phyloP scores from a whole-genome alignment of 2,329 filamentous ascomycete species.

The Nakataea oryzae region DNA sequence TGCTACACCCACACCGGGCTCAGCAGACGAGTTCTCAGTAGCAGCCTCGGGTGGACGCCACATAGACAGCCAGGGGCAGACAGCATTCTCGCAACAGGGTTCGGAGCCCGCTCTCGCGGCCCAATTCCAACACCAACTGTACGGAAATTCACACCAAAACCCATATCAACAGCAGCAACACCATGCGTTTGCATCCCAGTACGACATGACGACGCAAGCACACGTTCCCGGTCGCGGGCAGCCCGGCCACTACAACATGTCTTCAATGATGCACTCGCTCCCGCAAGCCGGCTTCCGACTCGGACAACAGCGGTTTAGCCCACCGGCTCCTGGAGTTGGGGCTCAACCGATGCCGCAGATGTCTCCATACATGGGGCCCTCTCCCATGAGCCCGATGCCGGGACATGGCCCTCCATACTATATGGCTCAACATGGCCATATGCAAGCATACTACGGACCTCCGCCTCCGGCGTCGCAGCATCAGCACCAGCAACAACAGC shows the following conservation, averaged over 20 bases:
- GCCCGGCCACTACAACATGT: slow-evolving; percentile 31
- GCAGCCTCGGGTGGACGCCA: not conserved
- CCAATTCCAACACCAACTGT: not conserved
- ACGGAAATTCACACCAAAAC: not conserved
- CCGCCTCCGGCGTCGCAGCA: slow-evolving; percentile 26
- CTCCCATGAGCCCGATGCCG: slow-evolving; percentile 15
- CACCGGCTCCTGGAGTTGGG: slow-evolving; percentile 26
- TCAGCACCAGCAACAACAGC: not conserved
- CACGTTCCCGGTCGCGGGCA: not conserved
- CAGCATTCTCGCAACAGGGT: not conserved
- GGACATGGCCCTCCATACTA: slow-evolving; percentile 34
- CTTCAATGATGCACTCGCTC: slow-evolving; percentile 29
- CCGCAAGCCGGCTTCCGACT: slow-evolving; percentile 29
- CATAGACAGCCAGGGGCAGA: not conserved
- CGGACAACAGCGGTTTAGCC: slow-evolving; percentile 20
- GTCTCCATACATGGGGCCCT: slow-evolving; percentile 7
- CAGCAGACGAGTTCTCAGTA: not conserved
- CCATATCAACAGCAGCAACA: not conserved
- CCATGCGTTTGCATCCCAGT: slow-evolving; percentile 2
- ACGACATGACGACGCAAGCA: slow-evolving; percentile 2
- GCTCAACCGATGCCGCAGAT: slow-evolving; percentile 18
- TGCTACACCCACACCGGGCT: not conserved
- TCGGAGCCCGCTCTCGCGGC: not conserved
- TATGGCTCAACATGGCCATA: slow-evolving; percentile 29
- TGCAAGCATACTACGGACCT: slow-evolving; percentile 31